Conservation (phyloP, 2,329 filamentous ascomycete species). For the Sporothrix curviconia region DNA sequence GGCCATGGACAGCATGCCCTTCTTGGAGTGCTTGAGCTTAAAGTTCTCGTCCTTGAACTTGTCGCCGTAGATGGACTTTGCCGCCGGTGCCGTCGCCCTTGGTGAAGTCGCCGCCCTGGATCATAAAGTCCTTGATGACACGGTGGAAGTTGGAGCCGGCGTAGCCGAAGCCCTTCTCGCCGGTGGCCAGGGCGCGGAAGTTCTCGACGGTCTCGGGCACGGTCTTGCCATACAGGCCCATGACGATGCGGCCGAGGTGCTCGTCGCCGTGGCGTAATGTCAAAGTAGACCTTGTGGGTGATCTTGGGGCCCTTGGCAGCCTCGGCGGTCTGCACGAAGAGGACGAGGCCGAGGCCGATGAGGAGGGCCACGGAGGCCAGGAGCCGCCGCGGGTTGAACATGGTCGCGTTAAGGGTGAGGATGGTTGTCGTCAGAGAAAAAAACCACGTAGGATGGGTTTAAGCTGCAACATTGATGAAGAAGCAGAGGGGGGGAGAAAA, state of each 20-base stretch:
- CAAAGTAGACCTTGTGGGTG: constrained; percentile 90
- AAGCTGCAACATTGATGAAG: constrained; percentile 2
- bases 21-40: constrained; percentile 88
- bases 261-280: constrained; percentile 72
- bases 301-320: constrained; percentile 87
- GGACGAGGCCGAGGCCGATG: constrained; percentile 65
- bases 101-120: constrained; percentile 86
- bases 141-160: constrained; percentile 79
- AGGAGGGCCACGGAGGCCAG: constrained; percentile 69
- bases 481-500: not conserved
- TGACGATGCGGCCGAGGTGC: constrained; percentile 65
- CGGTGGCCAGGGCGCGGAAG: constrained; percentile 74
- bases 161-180: constrained; percentile 82
- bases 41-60: constrained; percentile 91
- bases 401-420: constrained; percentile 29
- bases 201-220: constrained; percentile 70
- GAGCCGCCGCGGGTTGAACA: constrained; percentile 69
- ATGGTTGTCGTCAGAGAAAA: not conserved
- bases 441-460: constrained; percentile 10
- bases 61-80: constrained; percentile 80
- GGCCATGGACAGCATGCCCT: constrained; percentile 77
- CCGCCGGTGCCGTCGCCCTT: constrained; percentile 75
- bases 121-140: constrained; percentile 88
- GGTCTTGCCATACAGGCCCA: constrained; percentile 83
- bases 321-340: constrained; percentile 68